Evolutionary conservation across 805 yeast genomes (phyloP).

Genomic region (Ogataea populi-albae): DNA sequence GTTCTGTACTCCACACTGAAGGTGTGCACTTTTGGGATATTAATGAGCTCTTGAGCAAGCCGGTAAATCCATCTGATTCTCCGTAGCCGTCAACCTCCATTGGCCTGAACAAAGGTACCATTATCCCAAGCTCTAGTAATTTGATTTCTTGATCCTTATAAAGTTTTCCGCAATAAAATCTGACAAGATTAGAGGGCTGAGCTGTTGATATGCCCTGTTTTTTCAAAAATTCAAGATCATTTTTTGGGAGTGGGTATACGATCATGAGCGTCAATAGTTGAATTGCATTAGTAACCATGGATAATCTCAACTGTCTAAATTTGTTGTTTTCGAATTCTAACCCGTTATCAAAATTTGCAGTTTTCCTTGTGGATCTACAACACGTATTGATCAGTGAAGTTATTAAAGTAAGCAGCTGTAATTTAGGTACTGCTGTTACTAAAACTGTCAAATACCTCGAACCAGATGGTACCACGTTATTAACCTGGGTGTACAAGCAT

Average conservation of each 20-base stretch:
- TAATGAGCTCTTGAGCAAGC: conserved; percentile 26
- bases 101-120: conserved; percentile 47
- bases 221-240: conserved; percentile 35
- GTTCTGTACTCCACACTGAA: conserved; percentile 52
- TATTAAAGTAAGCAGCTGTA: conserved; percentile 47
- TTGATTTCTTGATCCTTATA: conserved; percentile 53
- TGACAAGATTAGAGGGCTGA: conserved; percentile 45
- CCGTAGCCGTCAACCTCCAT: conserved; percentile 21
- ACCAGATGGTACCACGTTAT: conserved; percentile 46
- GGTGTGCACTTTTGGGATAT: conserved; percentile 17
- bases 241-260: conserved; percentile 62
- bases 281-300: conserved; percentile 51
- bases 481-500: conserved; percentile 49
- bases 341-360: conserved; percentile 42
- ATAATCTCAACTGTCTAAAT: conserved; percentile 41
- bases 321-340: conserved; percentile 31
- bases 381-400: conserved; percentile 69
- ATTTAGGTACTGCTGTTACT: conserved; percentile 48
- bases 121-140: conserved; percentile 45
- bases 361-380: conserved; percentile 45
- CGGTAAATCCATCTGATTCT: conserved; percentile 24
- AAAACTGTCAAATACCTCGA: conserved; percentile 59
- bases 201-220: conserved; percentile 30
- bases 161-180: conserved; percentile 51
- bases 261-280: conserved; percentile 62